phyloP scores from a whole-genome alignment of 768 basidiomycete species.

The Mycena capillaripes region DNA sequence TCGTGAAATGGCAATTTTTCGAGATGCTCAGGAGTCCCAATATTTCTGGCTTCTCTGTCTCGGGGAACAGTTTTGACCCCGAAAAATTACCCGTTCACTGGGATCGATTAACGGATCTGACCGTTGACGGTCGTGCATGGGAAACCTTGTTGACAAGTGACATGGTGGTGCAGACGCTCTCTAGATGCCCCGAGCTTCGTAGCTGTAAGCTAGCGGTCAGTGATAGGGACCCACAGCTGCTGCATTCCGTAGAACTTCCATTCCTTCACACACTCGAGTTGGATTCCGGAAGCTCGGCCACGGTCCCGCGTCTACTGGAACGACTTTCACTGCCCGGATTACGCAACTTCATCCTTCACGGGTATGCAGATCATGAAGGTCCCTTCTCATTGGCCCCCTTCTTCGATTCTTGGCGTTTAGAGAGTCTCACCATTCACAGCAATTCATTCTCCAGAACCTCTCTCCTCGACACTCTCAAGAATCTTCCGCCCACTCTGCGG shows the following conservation, averaged over 20 bases:
- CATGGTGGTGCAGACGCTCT: neutral
- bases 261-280: slow-evolving; percentile 1
- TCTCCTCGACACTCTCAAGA: too few species aligned
- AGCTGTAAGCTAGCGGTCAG: neutral
- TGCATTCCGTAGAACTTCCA: neutral
- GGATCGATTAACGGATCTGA: neutral
- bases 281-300: neutral
- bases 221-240: neutral
- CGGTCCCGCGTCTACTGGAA: neutral
- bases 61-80: neutral
- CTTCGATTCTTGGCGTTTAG: neutral
- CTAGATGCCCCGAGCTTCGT: neutral
- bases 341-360: neutral
- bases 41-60: neutral
- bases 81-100: neutral
- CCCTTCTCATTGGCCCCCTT: too few species aligned
- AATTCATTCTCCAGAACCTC: too few species aligned
- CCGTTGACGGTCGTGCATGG: neutral
- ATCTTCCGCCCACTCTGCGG: too few species aligned
- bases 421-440: too few species aligned
- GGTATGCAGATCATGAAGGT: neutral
- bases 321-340: neutral
- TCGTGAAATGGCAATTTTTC: too few species aligned
- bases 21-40: too few species aligned
- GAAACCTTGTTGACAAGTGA: neutral